These are phyloP conservation scores for Nasturtium officinale DNA, from an alignment of 345 rosid genomes.

Conservation along the genomic window DNA sequence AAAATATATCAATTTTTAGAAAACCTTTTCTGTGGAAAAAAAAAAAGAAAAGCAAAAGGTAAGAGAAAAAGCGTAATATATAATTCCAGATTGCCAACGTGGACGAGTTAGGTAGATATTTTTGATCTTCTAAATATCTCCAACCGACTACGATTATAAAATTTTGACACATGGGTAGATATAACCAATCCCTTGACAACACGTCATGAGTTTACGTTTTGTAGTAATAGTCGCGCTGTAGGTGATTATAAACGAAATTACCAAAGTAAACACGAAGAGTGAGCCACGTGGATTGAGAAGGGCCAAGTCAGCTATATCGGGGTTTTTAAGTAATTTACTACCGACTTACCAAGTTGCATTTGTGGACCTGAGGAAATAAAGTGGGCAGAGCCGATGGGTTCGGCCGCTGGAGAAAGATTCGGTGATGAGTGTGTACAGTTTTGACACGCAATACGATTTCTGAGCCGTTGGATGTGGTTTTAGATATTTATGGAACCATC, in stretches of 20 bases:
- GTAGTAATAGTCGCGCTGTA: neutral
- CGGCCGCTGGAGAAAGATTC: slow-evolving; percentile 44
- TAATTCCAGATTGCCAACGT: slow-evolving; percentile 81
- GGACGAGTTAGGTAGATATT: slow-evolving; percentile 78
- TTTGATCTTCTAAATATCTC: slow-evolving; percentile 69
- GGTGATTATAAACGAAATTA: neutral
- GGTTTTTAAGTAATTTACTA: slow-evolving; percentile 19
- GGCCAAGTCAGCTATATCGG: slow-evolving; percentile 19
- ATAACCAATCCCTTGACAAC: neutral
- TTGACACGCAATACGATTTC: neutral
- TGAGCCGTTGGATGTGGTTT: slow-evolving; percentile 31
- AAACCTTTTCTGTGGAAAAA: too few species aligned
- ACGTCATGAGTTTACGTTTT: slow-evolving; percentile 7
- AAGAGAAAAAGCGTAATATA: slow-evolving; percentile 58
- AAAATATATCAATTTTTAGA: too few species aligned
- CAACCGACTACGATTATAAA: slow-evolving; percentile 3
- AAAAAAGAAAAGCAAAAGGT: slow-evolving; percentile 24
- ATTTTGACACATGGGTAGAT: neutral
- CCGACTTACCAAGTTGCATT: slow-evolving; percentile 23
- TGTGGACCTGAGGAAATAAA: slow-evolving; percentile 27
- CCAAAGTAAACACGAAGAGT: neutral
- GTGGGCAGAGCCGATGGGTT: slow-evolving; percentile 33
- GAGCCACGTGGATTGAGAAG: slow-evolving; percentile 15
- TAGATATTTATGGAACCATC: slow-evolving; percentile 39
- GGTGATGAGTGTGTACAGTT: slow-evolving; percentile 30